These are phyloP conservation scores for Rhizopus stolonifer DNA, from an alignment of 371 early-diverging fungal species.

Conservation along the genomic window DNA sequence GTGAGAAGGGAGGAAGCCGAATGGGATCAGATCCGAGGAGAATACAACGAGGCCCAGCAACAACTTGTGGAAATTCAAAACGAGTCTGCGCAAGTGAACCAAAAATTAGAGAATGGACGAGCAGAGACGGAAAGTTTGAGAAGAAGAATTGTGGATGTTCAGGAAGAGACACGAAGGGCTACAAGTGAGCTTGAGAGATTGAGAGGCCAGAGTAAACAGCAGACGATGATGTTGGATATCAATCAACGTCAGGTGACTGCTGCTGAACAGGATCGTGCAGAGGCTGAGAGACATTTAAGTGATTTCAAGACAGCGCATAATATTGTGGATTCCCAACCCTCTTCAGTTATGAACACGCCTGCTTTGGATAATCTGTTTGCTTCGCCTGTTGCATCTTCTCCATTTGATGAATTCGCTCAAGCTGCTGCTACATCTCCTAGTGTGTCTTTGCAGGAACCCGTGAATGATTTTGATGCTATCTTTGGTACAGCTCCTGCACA, in stretches of 20 bases:
- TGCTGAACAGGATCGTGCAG: conserved; percentile 45
- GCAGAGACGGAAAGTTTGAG: conserved; percentile 37
- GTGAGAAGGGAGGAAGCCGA: conserved; percentile 34
- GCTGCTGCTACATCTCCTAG: too few species aligned
- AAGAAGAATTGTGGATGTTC: conserved; percentile 36
- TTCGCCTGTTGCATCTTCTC: conserved; percentile 7
- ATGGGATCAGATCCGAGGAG: conserved; percentile 30
- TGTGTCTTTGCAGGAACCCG: too few species aligned
- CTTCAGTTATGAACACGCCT: conserved; percentile 17
- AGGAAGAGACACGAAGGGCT: conserved; percentile 35
- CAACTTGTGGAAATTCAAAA: conserved; percentile 23
- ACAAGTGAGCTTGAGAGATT: conserved; percentile 30
- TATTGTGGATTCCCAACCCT: background rate
- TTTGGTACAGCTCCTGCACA: conserved; percentile 37
- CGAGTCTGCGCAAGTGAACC: conserved; percentile 29
- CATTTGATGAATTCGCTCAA: conserved; percentile 9
- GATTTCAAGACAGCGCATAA: conserved; percentile 32
- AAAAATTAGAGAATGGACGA: conserved; percentile 37
- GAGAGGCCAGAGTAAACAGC: conserved; percentile 40
- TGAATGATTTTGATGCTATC: conserved; percentile 44
- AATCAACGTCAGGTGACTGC: conserved; percentile 51
- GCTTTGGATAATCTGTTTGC: conserved; percentile 21
- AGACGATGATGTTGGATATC: conserved; percentile 49
- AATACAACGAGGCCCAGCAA: conserved; percentile 37
- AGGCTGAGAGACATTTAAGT: conserved; percentile 35